Evolutionary conservation across 2,329 filamentous ascomycete genomes (phyloP).

Genomic region (Epichloe sibirici): DNA sequence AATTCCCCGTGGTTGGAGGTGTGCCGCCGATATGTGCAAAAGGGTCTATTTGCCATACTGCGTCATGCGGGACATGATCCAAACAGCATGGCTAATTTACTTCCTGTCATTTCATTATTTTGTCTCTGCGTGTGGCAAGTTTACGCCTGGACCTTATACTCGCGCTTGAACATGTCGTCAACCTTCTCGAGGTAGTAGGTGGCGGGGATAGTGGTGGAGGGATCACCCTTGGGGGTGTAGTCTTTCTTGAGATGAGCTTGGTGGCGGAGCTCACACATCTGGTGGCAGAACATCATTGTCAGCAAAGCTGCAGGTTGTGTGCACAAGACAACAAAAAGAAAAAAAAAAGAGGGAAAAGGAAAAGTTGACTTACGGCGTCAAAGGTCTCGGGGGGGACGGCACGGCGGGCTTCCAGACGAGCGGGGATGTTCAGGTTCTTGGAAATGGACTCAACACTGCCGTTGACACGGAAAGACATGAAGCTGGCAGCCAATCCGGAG

Average conservation of each 20-base stretch:
- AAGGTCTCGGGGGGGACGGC: constrained; percentile 60
- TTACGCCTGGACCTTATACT: constrained; percentile 65
- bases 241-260: constrained; percentile 73
- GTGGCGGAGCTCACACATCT: constrained; percentile 74
- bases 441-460: constrained; percentile 57
- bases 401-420: constrained; percentile 52
- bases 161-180: constrained; percentile 77
- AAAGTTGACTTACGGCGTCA: constrained; percentile 45
- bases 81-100: constrained; percentile 4
- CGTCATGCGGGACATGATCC: neutral
- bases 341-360: too few relatives aligned
- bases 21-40: constrained; percentile 3
- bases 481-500: constrained; percentile 59
- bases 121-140: neutral
- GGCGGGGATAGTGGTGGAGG: constrained; percentile 51
- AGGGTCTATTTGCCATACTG: neutral
- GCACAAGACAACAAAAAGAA: neutral
- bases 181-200: constrained; percentile 72
- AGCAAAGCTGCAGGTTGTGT: neutral
- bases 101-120: neutral
- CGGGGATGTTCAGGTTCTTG: constrained; percentile 57
- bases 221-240: constrained; percentile 57
- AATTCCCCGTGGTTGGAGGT: constrained; percentile 1
- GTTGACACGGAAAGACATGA: constrained; percentile 60
- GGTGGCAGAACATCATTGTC: constrained; percentile 7